Conservation (phyloP, 179 eudicot genomes). For the Heliamphora ciliata region DNA sequence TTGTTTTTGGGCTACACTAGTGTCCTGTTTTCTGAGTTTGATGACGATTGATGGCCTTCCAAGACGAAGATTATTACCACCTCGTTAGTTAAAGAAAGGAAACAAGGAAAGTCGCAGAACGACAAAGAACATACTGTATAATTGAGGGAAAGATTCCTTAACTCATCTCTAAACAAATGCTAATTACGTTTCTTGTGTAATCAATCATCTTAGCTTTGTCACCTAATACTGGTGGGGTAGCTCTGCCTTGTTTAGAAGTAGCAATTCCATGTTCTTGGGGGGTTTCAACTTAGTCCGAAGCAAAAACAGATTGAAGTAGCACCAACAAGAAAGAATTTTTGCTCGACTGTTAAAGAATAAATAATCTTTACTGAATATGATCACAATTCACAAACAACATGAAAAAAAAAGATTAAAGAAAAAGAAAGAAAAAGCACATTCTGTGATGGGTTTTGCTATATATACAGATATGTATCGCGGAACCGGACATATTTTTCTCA, state of each 20-base stretch:
- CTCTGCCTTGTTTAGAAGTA: not conserved
- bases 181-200: not conserved
- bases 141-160: not conserved
- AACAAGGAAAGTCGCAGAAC: too few relatives aligned
- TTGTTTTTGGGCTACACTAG: not conserved
- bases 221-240: slow-evolving; percentile 2
- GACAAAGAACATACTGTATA: not conserved
- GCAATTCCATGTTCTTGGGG: slow-evolving; percentile 1
- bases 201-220: not conserved
- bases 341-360: not conserved
- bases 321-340: too few relatives aligned
- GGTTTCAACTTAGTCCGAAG: not conserved
- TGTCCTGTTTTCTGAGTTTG: not conserved
- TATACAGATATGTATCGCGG: too few relatives aligned
- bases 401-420: not conserved
- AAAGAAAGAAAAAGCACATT: not conserved
- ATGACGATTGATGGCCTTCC: not conserved
- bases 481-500: too few relatives aligned
- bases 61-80: not conserved
- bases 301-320: not conserved
- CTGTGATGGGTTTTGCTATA: too few relatives aligned
- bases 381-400: slow-evolving; percentile 8
- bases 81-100: not conserved
- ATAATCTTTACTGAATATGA: not conserved
- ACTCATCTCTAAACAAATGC: not conserved